Evolutionary conservation across 2,329 filamentous ascomycete species (phyloP).

Genomic region (Xylariaceae sp.): DNA sequence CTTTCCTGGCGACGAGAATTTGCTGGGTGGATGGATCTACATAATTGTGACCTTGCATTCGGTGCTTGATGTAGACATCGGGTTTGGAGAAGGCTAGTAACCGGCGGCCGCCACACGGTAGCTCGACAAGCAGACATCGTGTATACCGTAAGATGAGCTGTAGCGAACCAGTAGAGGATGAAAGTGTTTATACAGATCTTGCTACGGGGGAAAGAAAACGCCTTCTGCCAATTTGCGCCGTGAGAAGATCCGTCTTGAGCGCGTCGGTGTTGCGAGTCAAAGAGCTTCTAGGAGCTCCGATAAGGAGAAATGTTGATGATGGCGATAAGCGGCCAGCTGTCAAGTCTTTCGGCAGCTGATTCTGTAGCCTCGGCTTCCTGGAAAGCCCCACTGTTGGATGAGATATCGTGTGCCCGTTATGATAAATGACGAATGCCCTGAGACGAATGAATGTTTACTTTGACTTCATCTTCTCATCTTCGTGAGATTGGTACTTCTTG

Average conservation of each 20-base stretch:
- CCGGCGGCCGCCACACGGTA: slow-evolving; percentile 23
- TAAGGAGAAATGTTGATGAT: slow-evolving; percentile 11
- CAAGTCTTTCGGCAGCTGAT: background rate
- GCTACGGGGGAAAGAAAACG: background rate
- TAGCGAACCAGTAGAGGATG: background rate
- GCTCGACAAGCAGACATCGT: slow-evolving; percentile 33
- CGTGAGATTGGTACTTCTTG: background rate
- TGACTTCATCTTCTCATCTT: background rate
- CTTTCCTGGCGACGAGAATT: slow-evolving; percentile 9
- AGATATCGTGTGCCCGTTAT: slow-evolving; percentile 2
- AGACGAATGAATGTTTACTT: slow-evolving; percentile 4
- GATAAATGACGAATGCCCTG: slow-evolving; percentile 6
- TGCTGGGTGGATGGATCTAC: slow-evolving; percentile 11
- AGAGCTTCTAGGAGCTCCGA: no score
- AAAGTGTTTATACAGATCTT: background rate
- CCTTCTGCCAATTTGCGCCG: no score
- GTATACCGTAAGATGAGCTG: background rate
- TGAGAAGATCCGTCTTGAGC: no score
- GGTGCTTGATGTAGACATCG: slow-evolving; percentile 28
- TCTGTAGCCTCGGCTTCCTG: slow-evolving; percentile 9
- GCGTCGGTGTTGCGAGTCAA: no score
- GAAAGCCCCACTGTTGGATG: no score
- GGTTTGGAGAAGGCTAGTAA: slow-evolving; percentile 20
- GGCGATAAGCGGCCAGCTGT: slow-evolving; percentile 9
- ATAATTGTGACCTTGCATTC: slow-evolving; percentile 10